These are phyloP conservation scores for Gillenia trifoliata DNA, from an alignment of 306 rosid species.

Conservation along the genomic window DNA sequence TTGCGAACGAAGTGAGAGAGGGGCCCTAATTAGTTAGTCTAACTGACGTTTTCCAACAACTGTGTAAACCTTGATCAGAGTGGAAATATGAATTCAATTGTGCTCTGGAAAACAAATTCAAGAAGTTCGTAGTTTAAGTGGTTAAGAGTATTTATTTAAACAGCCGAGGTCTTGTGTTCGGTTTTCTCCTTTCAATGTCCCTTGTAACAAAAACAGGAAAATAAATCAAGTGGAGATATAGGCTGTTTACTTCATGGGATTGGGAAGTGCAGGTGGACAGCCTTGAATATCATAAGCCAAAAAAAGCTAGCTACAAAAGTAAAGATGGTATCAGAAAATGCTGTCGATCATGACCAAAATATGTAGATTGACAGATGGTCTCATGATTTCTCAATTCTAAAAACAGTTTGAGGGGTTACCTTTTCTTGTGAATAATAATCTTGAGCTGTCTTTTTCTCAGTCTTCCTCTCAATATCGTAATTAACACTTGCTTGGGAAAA, in stretches of 20 bases:
- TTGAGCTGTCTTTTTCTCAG: not conserved
- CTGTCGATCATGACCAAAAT: no score
- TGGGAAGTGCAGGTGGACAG: not conserved
- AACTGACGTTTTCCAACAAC: not conserved
- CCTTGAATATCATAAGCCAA: not conserved
- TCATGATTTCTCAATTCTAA: not conserved
- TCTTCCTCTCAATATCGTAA: not conserved
- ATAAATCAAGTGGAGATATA: no score
- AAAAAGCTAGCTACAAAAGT: not conserved
- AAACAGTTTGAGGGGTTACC: not conserved
- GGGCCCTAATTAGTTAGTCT: no score
- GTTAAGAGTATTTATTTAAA: no score
- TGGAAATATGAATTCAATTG: not conserved
- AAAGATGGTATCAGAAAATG: not conserved
- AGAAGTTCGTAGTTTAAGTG: no score
- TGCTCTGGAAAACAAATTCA: not conserved
- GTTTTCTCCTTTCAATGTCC: no score
- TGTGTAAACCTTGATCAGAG: not conserved
- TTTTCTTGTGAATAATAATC: not conserved
- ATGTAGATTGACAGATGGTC: not conserved
- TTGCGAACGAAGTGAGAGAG: no score
- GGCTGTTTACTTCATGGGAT: no score
- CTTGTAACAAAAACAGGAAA: not conserved
- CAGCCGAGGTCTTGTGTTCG: no score
- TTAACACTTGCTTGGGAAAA: not conserved